phyloP scores from a whole-genome alignment of 495 filamentous ascomycete species.

The Alectoria sarmentosa region DNA sequence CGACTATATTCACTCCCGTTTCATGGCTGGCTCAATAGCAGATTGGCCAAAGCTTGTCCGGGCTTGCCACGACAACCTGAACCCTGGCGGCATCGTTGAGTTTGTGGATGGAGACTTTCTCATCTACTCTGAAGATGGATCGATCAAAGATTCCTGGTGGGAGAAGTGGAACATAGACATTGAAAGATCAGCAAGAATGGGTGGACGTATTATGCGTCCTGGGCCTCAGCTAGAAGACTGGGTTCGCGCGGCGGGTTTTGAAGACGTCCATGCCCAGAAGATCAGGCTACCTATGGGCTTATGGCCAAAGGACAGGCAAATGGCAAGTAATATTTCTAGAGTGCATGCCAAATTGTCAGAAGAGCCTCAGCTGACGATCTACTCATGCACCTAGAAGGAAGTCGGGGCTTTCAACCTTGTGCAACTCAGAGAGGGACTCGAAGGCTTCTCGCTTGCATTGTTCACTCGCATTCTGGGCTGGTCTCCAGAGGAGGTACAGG shows the following conservation, averaged over 20 bases:
- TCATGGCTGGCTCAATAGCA: constrained; percentile 40
- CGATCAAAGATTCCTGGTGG: constrained; percentile 21
- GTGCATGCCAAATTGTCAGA: background rate
- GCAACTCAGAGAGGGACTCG: constrained; percentile 38
- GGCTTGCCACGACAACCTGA: constrained; percentile 27
- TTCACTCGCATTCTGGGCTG: constrained; percentile 51
- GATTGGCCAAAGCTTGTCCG: constrained; percentile 42
- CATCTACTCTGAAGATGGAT: constrained; percentile 25
- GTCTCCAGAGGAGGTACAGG: constrained; percentile 48
- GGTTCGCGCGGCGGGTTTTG: constrained; percentile 27
- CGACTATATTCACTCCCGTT: constrained; percentile 46
- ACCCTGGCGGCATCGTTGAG: constrained; percentile 31
- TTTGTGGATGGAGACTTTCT: constrained; percentile 29
- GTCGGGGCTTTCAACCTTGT: constrained; percentile 31
- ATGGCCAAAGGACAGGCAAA: constrained; percentile 29
- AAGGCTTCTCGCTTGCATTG: constrained; percentile 37
- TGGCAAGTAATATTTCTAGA: constrained; percentile 9
- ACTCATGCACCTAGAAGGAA: constrained; percentile 15
- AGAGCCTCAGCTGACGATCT: background rate
- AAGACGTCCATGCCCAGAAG: constrained; percentile 21
- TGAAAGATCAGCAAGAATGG: constrained; percentile 1
- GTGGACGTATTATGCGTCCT: constrained; percentile 15
- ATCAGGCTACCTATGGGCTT: constrained; percentile 27
- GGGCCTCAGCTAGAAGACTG: constrained; percentile 20
- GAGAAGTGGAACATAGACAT: constrained; percentile 14